Evolutionary conservation across 805 yeast species (phyloP).

Genomic region (Pichia thaimueangensis): DNA sequence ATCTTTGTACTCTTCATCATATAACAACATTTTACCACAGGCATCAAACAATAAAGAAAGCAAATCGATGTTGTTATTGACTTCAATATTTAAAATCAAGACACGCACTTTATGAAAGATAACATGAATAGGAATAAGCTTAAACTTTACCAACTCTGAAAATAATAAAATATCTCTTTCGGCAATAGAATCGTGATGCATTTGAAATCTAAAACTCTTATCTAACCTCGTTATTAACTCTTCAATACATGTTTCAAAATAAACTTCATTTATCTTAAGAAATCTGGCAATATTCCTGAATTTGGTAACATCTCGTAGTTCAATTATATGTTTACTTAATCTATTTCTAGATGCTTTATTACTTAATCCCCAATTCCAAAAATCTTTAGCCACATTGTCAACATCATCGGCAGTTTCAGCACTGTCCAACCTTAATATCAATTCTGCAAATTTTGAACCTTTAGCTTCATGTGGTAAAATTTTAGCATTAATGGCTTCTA

Average conservation of each 20-base stretch:
- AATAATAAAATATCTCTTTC: constrained; percentile 57
- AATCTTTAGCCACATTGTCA: constrained; percentile 41
- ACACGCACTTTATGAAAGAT: constrained; percentile 67
- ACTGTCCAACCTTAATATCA: constrained; percentile 23
- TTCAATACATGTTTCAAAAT: constrained; percentile 44
- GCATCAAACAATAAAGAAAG: constrained; percentile 66
- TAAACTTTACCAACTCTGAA: constrained; percentile 71
- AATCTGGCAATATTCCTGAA: constrained; percentile 57
- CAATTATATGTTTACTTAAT: constrained; percentile 48
- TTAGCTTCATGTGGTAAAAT: constrained; percentile 7
- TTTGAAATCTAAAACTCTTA: constrained; percentile 52
- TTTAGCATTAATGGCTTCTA: constrained; percentile 9
- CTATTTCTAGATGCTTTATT: constrained; percentile 69
- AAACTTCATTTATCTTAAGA: constrained; percentile 49
- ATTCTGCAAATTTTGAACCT: constrained; percentile 15
- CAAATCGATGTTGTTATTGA: constrained; percentile 59
- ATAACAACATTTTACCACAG: constrained; percentile 59
- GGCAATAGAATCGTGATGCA: constrained; percentile 46
- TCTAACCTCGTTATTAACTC: constrained; percentile 53
- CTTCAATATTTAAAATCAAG: constrained; percentile 44
- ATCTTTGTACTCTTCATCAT: constrained; percentile 47
- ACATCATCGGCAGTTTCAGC: constrained; percentile 42
- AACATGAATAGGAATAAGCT: constrained; percentile 61
- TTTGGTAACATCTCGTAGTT: constrained; percentile 39
- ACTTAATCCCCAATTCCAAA: constrained; percentile 46